phyloP scores from a whole-genome alignment of 768 basidiomycete genomes.

The Trametes elegans region DNA sequence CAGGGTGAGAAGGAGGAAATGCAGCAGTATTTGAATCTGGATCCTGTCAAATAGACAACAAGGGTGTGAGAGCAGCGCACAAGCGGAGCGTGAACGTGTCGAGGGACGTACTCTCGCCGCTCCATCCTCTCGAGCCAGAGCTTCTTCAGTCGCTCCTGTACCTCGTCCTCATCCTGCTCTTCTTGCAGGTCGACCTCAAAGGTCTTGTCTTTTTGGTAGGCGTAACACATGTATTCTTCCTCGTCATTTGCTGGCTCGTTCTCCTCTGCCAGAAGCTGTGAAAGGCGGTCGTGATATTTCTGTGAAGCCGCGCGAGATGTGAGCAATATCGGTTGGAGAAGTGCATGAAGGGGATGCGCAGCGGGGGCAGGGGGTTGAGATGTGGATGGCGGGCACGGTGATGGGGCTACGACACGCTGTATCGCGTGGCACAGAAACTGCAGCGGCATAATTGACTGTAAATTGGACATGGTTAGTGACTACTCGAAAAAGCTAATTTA shows the following conservation, averaged over 20 bases:
- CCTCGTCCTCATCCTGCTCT: conserved; percentile 30
- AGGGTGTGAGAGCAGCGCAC: conserved; percentile 4
- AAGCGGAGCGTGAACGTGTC: background rate
- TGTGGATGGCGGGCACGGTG: conserved; percentile 9
- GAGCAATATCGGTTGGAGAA: conserved; percentile 62
- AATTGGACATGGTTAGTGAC: conserved; percentile 3
- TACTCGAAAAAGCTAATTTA: background rate
- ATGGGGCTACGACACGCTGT: conserved; percentile 44
- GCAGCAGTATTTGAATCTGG: conserved; percentile 72
- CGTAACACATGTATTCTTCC: conserved; percentile 78
- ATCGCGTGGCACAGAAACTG: conserved; percentile 53
- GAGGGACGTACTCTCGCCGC: conserved; percentile 41
- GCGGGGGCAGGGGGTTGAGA: conserved; percentile 31
- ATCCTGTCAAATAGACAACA: conserved; percentile 42
- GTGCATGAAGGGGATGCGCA: conserved; percentile 57
- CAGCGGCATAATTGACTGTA: conserved; percentile 72
- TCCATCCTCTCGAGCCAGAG: conserved; percentile 66
- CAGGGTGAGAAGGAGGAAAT: conserved; percentile 62
- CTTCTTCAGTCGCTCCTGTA: conserved; percentile 52
- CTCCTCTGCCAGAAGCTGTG: conserved; percentile 54
- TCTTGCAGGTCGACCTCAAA: conserved; percentile 20
- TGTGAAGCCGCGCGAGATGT: conserved; percentile 50
- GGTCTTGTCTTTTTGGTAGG: conserved; percentile 58
- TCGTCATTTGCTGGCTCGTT: conserved; percentile 64
- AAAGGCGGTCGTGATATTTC: conserved; percentile 68